Base-by-base conservation (phyloP, 2,329 filamentous ascomycete genomes). In the Canariomyces notabilis region DNA sequence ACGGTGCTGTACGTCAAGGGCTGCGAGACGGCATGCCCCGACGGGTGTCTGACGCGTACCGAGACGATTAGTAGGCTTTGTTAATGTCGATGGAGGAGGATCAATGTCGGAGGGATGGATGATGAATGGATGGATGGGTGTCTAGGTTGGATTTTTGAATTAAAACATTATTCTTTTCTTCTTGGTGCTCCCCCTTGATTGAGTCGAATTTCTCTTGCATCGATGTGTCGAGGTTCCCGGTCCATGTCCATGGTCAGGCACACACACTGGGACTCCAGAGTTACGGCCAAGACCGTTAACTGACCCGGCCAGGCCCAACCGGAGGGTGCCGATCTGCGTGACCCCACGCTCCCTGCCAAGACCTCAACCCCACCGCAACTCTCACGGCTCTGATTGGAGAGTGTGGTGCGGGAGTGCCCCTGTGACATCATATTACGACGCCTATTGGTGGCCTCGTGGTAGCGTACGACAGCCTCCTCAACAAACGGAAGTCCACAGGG, bases 1-100 rank as follows among this genome's bases (percentile, higher is more conserved):
- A 67, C 65, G n/a, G 51, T 63, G 44, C 56, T 67, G 14, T 63
- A 55, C 46, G 61, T 67, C 5, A 57, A 62, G 35, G 64, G 65
- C 7, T 67, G 65, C 48, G 55, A 58, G 48, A 64, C 63, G 2
- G 59, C 56, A 14, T 68, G 63, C 26, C 56, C 63, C 2, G 50
- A 42, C 21, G 64, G 62, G 2, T 67, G 65, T 51, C 51, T 62
- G 26, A 67, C 64, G 33, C 48, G 59, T 22, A 61, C 59, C 14
- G 53, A 48, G 42, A 67, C 62, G 14, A 41, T 59, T 32, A 66
- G 54, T n/a, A 50, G 52, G 39, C 49, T 19, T 18, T 46, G 49
- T 11, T 55, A 43, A 31, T 46, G 32, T 19, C 15, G 35, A 19
- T 39, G n/a, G n/a, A n/a, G n/a, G n/a, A n/a, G n/a, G n/a, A n/a